Evolutionary conservation across 148 eudicot species (phyloP).

Genomic region (Pouteria glomerata): DNA sequence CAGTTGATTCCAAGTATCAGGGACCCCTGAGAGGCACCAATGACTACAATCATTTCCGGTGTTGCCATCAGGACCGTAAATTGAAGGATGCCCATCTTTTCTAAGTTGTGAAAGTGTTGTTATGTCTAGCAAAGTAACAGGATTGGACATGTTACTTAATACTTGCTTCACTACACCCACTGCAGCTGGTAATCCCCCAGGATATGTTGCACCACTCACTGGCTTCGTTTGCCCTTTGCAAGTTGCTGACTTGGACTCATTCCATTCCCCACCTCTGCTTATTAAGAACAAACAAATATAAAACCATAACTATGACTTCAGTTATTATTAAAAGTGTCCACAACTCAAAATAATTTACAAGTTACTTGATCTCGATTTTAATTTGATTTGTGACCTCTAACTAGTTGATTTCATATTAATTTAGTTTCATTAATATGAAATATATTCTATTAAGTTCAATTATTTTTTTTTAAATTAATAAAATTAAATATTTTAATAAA

Average conservation of each 20-base stretch:
- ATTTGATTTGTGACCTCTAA: no score
- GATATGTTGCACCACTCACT: constrained; percentile 23
- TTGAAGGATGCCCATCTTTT: constrained; percentile 73
- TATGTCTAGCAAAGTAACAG: constrained; percentile 56
- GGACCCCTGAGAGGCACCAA: constrained; percentile 88
- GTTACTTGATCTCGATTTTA: no score
- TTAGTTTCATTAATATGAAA: no score
- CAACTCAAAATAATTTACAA: no score
- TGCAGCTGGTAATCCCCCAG: constrained; percentile 21
- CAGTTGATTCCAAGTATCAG: constrained; percentile 79
- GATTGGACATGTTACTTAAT: constrained; percentile 21
- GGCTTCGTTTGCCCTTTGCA: constrained; percentile 37
- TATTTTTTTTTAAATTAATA: no score
- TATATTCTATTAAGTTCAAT: no score
- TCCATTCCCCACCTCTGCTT: constrained; percentile 38
- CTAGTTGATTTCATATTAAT: no score
- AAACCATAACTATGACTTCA: no score
- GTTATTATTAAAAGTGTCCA: no score
- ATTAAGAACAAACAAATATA: not conserved
- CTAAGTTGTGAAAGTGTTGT: constrained; percentile 49
- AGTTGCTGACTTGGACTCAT: constrained; percentile 11
- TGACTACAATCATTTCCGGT: constrained; percentile 66
- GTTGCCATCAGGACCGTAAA: constrained; percentile 31
- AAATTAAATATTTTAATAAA: no score
- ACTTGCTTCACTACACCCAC: constrained; percentile 26